These are phyloP conservation scores for Laguncularia racemosa DNA, from an alignment of 345 rosid species.

Conservation along the genomic window DNA sequence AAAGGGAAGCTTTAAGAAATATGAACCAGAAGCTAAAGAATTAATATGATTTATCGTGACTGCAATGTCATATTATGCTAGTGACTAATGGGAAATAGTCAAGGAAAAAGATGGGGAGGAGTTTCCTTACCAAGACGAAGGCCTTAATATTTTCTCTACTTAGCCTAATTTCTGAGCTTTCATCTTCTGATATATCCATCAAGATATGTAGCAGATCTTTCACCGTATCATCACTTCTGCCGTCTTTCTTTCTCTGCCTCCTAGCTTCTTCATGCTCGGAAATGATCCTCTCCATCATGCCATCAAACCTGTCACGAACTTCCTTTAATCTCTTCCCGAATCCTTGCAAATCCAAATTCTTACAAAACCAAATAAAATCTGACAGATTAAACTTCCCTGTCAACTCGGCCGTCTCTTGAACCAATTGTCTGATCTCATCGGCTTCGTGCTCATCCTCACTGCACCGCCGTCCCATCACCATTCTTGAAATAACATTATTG, in stretches of 20 bases:
- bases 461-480: constrained; percentile 45
- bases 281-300: constrained; percentile 59
- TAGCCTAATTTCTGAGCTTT: constrained; percentile 45
- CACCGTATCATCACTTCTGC: neutral
- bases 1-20: too few relatives aligned
- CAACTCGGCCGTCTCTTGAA: constrained; percentile 49
- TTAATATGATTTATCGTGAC: too few relatives aligned
- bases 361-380: constrained; percentile 65
- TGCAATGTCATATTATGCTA: too few relatives aligned
- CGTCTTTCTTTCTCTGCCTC: constrained; percentile 4
- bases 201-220: constrained; percentile 57
- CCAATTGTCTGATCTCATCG: constrained; percentile 41
- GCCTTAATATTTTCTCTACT: constrained; percentile 70
- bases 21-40: too few relatives aligned
- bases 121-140: constrained; percentile 77
- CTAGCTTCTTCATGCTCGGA: constrained; percentile 38
- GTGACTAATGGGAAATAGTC: too few relatives aligned
- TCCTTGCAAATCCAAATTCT: constrained; percentile 58
- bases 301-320: constrained; percentile 48
- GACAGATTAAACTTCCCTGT: constrained; percentile 49
- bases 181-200: constrained; percentile 58
- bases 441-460: constrained; percentile 28
- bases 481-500: constrained; percentile 50
- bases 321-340: constrained; percentile 46
- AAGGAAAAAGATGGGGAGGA: too few relatives aligned